phyloP scores from a whole-genome alignment of 192 early-diverging fungal genomes.

The Dissophora globulifera region DNA sequence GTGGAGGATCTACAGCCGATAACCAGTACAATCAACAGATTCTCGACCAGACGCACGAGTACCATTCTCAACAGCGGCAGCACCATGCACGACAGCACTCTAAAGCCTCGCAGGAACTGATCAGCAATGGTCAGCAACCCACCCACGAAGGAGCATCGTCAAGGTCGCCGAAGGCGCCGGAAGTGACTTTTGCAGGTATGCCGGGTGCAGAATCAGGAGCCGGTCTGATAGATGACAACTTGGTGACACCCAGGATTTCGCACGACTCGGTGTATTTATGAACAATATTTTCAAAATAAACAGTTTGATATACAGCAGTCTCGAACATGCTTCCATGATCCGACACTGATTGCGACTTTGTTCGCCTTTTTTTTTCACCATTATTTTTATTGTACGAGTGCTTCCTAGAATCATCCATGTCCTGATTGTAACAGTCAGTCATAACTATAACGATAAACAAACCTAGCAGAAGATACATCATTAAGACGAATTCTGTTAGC shows the following conservation, averaged over 20 bases:
- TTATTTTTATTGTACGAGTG: too few relatives aligned
- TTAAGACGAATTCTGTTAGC: conserved; percentile 19
- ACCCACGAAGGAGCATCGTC: not conserved
- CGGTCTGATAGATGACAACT: not conserved
- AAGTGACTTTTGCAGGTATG: conserved; percentile 16
- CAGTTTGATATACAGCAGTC: too few relatives aligned
- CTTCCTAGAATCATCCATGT: too few relatives aligned
- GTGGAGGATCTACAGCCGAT: not conserved
- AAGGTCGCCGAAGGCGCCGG: not conserved
- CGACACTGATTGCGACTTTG: too few relatives aligned
- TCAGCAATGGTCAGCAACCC: too few relatives aligned
- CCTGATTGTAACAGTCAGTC: too few relatives aligned
- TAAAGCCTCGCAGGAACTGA: conserved; percentile 17
- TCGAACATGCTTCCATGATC: too few relatives aligned
- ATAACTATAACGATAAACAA: not conserved
- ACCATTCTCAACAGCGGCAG: conserved; percentile 24
- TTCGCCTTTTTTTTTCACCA: too few relatives aligned
- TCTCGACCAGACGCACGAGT: conserved; percentile 14
- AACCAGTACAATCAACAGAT: not conserved
- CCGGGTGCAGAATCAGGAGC: not conserved
- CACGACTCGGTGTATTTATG: conserved; percentile 5
- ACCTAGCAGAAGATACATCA: conserved; percentile 19
- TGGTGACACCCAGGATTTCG: conserved; percentile 7
- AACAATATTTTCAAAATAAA: too few relatives aligned
- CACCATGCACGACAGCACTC: conserved; percentile 28